Evolutionary conservation across 331 rosid genomes (phyloP).

Genomic region (Quercus lobata): DNA sequence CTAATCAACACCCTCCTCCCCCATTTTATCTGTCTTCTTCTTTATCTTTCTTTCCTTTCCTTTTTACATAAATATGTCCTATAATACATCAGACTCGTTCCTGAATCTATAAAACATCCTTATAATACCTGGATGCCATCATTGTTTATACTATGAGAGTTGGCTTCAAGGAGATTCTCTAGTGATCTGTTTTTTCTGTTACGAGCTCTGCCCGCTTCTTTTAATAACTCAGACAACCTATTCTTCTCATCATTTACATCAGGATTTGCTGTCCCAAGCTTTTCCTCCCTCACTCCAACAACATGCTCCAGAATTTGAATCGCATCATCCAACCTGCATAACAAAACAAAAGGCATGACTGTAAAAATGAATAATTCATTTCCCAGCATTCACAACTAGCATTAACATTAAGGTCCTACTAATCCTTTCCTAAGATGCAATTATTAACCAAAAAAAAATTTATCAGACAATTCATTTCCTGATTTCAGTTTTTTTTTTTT

Average conservation of each 20-base stretch:
- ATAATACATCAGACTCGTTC: slow-evolving; percentile 10
- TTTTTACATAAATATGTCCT: slow-evolving; percentile 11
- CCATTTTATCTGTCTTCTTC: not conserved
- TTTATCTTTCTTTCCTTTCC: not conserved
- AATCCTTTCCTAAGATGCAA: not conserved
- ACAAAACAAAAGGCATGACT: slow-evolving; percentile 8
- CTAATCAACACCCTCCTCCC: slow-evolving; percentile 5
- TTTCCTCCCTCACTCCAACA: slow-evolving; percentile 77
- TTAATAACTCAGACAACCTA: slow-evolving; percentile 73
- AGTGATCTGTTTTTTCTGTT: slow-evolving; percentile 64
- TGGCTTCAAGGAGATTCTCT: slow-evolving; percentile 67
- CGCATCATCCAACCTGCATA: slow-evolving; percentile 82
- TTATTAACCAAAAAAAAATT: not conserved
- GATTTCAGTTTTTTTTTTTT: not conserved
- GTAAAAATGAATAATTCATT: not conserved
- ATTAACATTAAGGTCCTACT: not conserved
- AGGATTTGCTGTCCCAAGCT: slow-evolving; percentile 88
- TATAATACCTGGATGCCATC: slow-evolving; percentile 20
- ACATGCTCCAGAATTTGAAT: slow-evolving; percentile 74
- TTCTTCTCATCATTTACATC: slow-evolving; percentile 88
- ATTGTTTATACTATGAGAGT: slow-evolving; percentile 22
- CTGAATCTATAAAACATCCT: not conserved
- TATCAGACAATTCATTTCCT: not conserved
- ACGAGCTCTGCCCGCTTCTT: slow-evolving; percentile 82
- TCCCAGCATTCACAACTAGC: not conserved